A percentile compares a stretch with the other conserved stretches of the same genome.
phyloP scores from a whole-genome alignment of 345 rosid genomes.

The Gossypium turneri region DNA sequence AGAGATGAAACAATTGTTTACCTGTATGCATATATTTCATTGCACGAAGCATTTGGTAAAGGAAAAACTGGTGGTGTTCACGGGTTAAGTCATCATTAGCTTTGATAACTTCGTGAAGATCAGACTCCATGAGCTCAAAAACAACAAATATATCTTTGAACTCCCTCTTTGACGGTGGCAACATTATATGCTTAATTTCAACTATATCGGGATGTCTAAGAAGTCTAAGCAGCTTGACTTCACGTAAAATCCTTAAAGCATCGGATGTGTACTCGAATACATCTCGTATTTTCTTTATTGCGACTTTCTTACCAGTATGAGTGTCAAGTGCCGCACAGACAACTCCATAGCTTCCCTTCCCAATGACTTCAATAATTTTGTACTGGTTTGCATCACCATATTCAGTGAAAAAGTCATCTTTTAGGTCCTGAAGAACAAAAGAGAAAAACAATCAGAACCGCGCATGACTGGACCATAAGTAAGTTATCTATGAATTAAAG shows the following conservation, averaged over 20 bases:
- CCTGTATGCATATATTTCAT: constrained; percentile 98
- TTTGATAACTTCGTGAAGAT: constrained; percentile 96
- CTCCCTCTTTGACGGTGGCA: constrained; percentile 91
- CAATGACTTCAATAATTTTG: constrained; percentile 80
- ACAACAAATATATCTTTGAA: constrained; percentile 56
- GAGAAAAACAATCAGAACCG: constrained; percentile 2
- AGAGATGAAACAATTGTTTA: constrained; percentile 12
- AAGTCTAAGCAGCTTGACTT: constrained; percentile 90
- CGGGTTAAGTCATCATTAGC: constrained; percentile 93
- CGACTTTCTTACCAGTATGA: constrained; percentile 91
- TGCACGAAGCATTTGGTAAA: constrained; percentile 97
- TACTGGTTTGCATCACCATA: constrained; percentile 97
- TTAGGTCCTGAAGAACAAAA: constrained; percentile 34
- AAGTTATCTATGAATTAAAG: not conserved
- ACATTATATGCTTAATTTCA: constrained; percentile 90
- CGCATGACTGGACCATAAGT: not conserved
- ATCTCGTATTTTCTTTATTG: constrained; percentile 87
- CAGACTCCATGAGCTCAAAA: constrained; percentile 99
- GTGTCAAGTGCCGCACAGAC: constrained; percentile 97
- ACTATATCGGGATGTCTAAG: constrained; percentile 92
- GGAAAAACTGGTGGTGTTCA: constrained; percentile 98
- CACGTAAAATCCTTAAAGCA: constrained; percentile 83
- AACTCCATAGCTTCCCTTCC: constrained; percentile 98
- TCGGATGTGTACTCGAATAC: constrained; percentile 91
- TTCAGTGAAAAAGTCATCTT: constrained; percentile 92